Evolutionary conservation across 2,329 filamentous ascomycete species (phyloP).

Genomic region (Colletotrichum scovillei): DNA sequence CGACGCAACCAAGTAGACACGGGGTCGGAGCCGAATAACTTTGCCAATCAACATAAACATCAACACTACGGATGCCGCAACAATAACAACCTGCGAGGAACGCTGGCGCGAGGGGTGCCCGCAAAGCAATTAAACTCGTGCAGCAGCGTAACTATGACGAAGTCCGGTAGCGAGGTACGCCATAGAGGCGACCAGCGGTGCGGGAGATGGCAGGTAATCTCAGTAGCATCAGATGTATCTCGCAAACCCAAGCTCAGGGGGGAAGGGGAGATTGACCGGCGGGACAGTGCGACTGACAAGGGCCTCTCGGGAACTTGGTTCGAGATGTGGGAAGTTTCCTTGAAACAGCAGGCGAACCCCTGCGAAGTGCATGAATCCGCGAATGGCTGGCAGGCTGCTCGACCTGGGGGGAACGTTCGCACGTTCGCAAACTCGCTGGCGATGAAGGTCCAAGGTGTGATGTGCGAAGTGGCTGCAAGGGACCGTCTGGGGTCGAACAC

Average conservation of each 20-base stretch:
- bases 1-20: neutral
- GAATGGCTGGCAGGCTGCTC: slow-evolving; percentile 17
- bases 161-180: slow-evolving; percentile 11
- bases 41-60: slow-evolving; percentile 16
- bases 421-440: neutral
- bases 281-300: slow-evolving; percentile 2
- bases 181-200: no score
- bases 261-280: neutral
- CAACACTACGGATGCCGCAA: slow-evolving; percentile 1
- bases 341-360: slow-evolving; percentile 7
- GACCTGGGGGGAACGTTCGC: neutral
- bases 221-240: neutral
- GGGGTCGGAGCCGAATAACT: neutral
- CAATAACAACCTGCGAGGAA: slow-evolving; percentile 23
- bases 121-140: slow-evolving; percentile 10
- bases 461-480: slow-evolving; percentile 28
- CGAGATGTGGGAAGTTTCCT: neutral
- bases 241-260: neutral
- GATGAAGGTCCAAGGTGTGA: neutral
- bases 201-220: neutral
- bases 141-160: slow-evolving; percentile 18
- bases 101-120: neutral
- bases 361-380: slow-evolving; percentile 23
- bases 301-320: slow-evolving; percentile 4
- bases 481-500: slow-evolving; percentile 30